A percentile compares a stretch with the other conserved stretches of the same genome.
phyloP scores from a whole-genome alignment of 2,329 filamentous ascomycete genomes.

The Neopestalotiopsis sp. region DNA sequence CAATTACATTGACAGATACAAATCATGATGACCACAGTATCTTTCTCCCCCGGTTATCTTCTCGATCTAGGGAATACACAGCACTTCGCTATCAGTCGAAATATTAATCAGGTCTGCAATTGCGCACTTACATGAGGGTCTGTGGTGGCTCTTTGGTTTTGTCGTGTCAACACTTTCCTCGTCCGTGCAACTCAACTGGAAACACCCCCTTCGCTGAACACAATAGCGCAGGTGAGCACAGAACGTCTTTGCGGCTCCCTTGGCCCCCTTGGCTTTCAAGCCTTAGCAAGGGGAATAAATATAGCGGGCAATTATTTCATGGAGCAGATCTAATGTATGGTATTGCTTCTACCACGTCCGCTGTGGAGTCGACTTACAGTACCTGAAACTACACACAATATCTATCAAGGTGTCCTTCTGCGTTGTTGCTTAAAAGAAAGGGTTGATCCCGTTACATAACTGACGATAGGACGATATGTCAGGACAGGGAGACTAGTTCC shows the following conservation, averaged over 20 bases:
- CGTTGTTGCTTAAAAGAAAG: not conserved
- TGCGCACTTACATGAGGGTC: too few relatives aligned
- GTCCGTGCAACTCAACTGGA: not conserved
- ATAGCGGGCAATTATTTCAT: not conserved
- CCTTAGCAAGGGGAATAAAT: not conserved
- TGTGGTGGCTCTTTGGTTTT: too few relatives aligned
- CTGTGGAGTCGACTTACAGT: not conserved
- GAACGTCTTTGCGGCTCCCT: not conserved
- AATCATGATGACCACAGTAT: not conserved
- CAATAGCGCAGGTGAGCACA: slow-evolving; percentile 1
- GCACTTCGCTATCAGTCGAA: too few relatives aligned
- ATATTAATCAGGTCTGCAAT: too few relatives aligned
- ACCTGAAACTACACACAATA: not conserved
- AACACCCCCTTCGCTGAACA: not conserved
- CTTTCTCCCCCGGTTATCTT: not conserved
- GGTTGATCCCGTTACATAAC: not conserved
- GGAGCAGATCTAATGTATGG: not conserved
- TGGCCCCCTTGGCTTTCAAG: not conserved
- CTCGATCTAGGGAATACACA: too few relatives aligned
- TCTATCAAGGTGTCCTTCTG: not conserved
- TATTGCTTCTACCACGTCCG: not conserved
- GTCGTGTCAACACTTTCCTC: not conserved
- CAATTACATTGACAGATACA: not conserved
- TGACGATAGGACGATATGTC: not conserved
- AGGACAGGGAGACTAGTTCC: not conserved